Percentiles rank a stretch among this genome's conserved stretches.
These are phyloP conservation scores for Pseudogymnoascus sp. DNA, from an alignment of 2,329 filamentous ascomycete species.

Conservation along the genomic window DNA sequence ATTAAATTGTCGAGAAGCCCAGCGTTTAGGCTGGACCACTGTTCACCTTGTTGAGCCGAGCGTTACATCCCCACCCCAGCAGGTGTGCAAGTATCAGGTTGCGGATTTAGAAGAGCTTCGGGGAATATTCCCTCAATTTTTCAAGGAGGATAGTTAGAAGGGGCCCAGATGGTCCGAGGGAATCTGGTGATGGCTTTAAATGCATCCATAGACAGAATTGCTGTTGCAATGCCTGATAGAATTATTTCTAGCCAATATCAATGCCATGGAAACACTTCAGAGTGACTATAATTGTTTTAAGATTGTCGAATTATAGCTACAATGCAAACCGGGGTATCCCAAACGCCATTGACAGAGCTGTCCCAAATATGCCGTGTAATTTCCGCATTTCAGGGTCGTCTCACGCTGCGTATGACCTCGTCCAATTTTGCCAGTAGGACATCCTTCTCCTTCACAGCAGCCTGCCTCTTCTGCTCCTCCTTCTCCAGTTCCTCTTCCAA, in stretches of 20 bases:
- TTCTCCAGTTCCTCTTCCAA: slow-evolving; percentile 56
- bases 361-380: neutral
- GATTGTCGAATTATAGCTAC: neutral
- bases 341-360: neutral
- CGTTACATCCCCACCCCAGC: slow-evolving; percentile 51
- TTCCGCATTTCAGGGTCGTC: slow-evolving; percentile 39
- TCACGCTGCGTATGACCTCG: slow-evolving; percentile 49
- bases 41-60: slow-evolving; percentile 78
- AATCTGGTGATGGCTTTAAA: neutral
- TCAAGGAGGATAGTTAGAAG: slow-evolving; percentile 44
- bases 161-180: neutral
- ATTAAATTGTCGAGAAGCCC: slow-evolving; percentile 68
- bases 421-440: slow-evolving; percentile 52
- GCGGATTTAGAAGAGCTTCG: slow-evolving; percentile 67
- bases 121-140: slow-evolving; percentile 71
- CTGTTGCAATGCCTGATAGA: neutral
- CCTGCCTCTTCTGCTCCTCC: slow-evolving; percentile 52
- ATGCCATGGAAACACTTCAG: neutral
- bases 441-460: slow-evolving; percentile 56
- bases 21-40: slow-evolving; percentile 75
- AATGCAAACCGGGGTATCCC: slow-evolving; percentile 7
- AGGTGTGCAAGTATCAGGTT: slow-evolving; percentile 68
- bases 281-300: neutral
- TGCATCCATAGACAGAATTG: neutral
- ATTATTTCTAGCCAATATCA: neutral